phyloP scores from a whole-genome alignment of 352 stramenopile genomes.

The Sclerospora graminicola region DNA sequence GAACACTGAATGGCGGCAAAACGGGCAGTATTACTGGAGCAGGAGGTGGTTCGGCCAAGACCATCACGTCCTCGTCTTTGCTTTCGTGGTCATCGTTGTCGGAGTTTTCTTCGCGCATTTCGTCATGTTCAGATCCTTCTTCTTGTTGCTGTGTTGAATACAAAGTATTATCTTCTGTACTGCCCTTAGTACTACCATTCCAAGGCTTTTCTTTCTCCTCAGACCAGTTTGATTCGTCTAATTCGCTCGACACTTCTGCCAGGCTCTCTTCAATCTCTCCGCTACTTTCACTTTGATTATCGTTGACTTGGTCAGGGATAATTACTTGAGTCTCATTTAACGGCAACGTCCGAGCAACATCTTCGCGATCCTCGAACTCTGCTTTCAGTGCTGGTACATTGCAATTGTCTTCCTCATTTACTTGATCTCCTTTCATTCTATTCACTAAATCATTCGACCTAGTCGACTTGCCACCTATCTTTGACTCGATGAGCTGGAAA shows the following conservation, averaged over 20 bases:
- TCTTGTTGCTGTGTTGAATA: slow-evolving; percentile 1
- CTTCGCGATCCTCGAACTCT: slow-evolving; percentile 2
- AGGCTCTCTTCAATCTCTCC: slow-evolving; percentile 39
- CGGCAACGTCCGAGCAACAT: background rate
- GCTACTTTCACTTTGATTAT: slow-evolving; percentile 15
- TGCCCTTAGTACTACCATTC: slow-evolving; percentile 4
- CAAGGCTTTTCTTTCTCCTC: slow-evolving; percentile 9
- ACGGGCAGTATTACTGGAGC: slow-evolving; percentile 11
- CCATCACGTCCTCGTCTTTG: slow-evolving; percentile 11
- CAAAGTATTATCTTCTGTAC: background rate
- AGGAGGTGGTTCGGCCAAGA: slow-evolving; percentile 18
- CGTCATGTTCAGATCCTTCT: slow-evolving; percentile 5
- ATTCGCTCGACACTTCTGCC: slow-evolving; percentile 40
- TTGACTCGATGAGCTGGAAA: slow-evolving; percentile 22
- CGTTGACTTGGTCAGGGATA: too few species aligned
- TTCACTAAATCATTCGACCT: background rate
- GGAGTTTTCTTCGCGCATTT: slow-evolving; percentile 16
- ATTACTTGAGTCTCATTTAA: slow-evolving; percentile 1
- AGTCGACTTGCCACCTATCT: background rate
- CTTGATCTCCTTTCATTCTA: too few species aligned
- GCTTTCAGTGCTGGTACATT: background rate
- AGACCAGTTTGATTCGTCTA: slow-evolving; percentile 38
- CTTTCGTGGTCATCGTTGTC: slow-evolving; percentile 3
- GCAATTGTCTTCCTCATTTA: background rate
- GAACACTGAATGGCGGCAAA: slow-evolving; percentile 10